phyloP scores from a whole-genome alignment of 2,329 filamentous ascomycete genomes.

The Verticillium nubilum region DNA sequence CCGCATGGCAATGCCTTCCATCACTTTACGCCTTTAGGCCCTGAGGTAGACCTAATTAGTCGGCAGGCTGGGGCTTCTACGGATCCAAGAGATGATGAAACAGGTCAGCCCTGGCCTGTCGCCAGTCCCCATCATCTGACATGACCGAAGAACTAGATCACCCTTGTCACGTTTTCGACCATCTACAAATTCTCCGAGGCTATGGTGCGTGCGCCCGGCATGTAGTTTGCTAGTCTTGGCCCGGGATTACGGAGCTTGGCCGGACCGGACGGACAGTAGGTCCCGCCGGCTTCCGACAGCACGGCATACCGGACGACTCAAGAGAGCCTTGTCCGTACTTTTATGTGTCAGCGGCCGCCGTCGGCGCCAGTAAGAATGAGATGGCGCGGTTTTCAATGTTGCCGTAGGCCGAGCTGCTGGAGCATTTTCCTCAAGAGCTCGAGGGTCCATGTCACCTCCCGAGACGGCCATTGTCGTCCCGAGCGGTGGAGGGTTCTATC shows the following conservation, averaged over 20 bases:
- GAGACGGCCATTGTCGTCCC: no score
- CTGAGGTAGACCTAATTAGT: no score
- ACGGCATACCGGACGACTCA: background rate
- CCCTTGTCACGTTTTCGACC: background rate
- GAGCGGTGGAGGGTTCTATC: no score
- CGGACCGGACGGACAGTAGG: background rate
- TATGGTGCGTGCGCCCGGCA: no score
- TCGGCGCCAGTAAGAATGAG: no score
- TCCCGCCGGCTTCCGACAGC: background rate
- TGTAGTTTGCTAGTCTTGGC: no score
- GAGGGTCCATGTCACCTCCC: no score
- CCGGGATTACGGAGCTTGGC: background rate
- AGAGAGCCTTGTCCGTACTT: background rate
- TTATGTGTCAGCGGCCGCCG: background rate
- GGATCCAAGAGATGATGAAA: background rate
- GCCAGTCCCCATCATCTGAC: background rate
- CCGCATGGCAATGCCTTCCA: background rate
- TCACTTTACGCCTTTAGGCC: background rate
- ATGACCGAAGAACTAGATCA: background rate
- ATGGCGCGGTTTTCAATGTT: no score
- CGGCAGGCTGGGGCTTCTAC: no score
- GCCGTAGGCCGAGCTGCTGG: no score
- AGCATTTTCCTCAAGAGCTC: no score
- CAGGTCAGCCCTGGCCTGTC: background rate
- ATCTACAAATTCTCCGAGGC: background rate